Conservation (phyloP, 805 yeast species). For the Metschnikowia amazonensis region DNA sequence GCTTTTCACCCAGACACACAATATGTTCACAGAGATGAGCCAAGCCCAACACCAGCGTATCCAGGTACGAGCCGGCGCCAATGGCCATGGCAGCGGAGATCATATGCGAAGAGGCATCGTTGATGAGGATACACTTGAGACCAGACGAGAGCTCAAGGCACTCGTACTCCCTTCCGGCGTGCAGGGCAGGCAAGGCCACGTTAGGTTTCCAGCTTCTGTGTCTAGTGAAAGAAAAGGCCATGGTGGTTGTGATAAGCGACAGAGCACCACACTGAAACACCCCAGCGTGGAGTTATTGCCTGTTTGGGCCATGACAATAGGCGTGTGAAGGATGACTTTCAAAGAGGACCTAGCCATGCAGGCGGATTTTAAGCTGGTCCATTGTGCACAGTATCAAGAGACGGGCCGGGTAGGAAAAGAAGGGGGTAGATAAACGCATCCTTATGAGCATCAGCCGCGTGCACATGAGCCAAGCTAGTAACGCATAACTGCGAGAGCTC, state of each 20-base stretch:
- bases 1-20: conserved; percentile 38
- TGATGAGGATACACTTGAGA: conserved; percentile 60
- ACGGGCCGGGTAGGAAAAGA: too few relatives aligned
- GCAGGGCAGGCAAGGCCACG: conserved; percentile 29
- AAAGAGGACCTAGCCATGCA: too few relatives aligned
- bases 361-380: too few relatives aligned
- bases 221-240: conserved; percentile 1
- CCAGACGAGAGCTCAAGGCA: conserved; percentile 63
- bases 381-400: too few relatives aligned
- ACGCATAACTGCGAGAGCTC: too few relatives aligned
- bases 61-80: conserved; percentile 76
- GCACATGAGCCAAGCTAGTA: too few relatives aligned
- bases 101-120: conserved; percentile 64
- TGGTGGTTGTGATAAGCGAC: background rate
- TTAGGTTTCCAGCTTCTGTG: conserved; percentile 3
- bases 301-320: conserved; percentile 4
- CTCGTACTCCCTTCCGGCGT: conserved; percentile 37
- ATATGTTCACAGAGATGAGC: conserved; percentile 91
- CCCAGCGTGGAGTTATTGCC: background rate
- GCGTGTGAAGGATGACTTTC: background rate
- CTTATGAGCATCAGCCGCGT: too few relatives aligned
- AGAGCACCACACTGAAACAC: background rate
- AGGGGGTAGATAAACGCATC: too few relatives aligned
- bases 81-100: conserved; percentile 74
- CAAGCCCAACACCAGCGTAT: conserved; percentile 71